phyloP scores from a whole-genome alignment of 306 rosid species.

The Mucuna pruriens region DNA sequence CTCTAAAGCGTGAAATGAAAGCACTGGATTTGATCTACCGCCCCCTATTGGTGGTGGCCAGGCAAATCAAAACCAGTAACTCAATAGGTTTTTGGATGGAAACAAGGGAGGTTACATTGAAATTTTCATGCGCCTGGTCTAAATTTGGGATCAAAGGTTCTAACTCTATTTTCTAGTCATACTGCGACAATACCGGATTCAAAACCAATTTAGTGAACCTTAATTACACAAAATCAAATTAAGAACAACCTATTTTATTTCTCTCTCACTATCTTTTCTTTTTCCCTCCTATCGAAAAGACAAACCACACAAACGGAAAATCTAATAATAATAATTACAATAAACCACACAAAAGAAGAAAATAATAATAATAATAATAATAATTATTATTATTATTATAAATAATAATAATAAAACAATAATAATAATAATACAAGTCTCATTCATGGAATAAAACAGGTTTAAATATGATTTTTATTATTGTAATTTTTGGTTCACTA shows the following conservation, averaged over 20 bases:
- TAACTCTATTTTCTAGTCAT: conserved; percentile 47
- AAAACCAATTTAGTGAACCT: too few species aligned
- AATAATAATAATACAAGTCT: too few species aligned
- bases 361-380: too few species aligned
- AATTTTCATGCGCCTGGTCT: conserved; percentile 36
- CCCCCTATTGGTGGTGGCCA: conserved; percentile 50
- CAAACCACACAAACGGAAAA: too few species aligned
- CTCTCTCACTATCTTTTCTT: too few species aligned
- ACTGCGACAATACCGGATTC: conserved; percentile 62
- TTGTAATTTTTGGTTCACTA: neutral
- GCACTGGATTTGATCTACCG: conserved; percentile 43
- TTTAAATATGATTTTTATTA: neutral
- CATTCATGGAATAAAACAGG: neutral
- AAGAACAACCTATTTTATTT: too few species aligned
- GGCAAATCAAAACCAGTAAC: conserved; percentile 57
- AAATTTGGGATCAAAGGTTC: conserved; percentile 41
- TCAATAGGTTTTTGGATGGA: conserved; percentile 38
- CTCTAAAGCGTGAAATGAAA: neutral
- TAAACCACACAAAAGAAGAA: too few species aligned
- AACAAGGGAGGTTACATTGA: conserved; percentile 34
- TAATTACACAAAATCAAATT: too few species aligned
- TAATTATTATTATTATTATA: too few species aligned
- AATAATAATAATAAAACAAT: too few species aligned
- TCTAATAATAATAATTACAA: too few species aligned
- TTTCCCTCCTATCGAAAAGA: too few species aligned